Evolutionary conservation across 257 asterid species (phyloP), one percentile per base, ranked within the genome.

Genomic region (Handroanthus guayacan): DNA sequence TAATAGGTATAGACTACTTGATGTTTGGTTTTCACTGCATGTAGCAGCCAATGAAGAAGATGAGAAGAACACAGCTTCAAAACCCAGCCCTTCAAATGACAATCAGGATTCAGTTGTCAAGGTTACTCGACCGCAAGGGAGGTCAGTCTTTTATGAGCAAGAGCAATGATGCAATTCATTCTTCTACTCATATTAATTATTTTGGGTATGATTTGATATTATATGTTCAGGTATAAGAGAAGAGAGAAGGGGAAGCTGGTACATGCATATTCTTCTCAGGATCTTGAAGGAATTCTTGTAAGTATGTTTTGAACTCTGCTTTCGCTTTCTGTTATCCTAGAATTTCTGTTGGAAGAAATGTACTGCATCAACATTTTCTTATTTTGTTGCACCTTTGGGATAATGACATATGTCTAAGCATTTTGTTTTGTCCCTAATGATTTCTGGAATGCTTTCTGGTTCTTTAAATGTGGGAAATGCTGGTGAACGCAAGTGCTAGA

Each of bases 231-330:
- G 78, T 93, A 95, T 84, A 86, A 91, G 88, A 92, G 75, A 77
- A 85, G 99, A 79, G 99, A 95, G 85, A 91, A 76, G 83, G 99
- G 97, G 64, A 95, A 95, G 87, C 89, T 75, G 67, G 97, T 92
- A 75, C 80, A 78, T 18, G 82, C 81, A 67, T 95, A 93, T 80
- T 90, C 99, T 73, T 82, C 97, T 44, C 76, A 87, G 86, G 98
- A 95, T 86, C 98, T 95, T 81, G 96, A 91, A 83, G 98, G 97
- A 81, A 95, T 95, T 80, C 97, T 95, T 62, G 98, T 91, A 77
- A 87, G 99, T 82, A 36, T 36, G 14, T 4, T 48, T 71, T 57
- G 17, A n/a, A 31, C 38, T 36, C 20, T 36, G 17, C 64, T 12
- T 5, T 61, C 25, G 37, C 16, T 66, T 70, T 18, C 16, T 77